Evolutionary conservation across 345 rosid species (phyloP).

Genomic region (Rhodamnia rubescens): DNA sequence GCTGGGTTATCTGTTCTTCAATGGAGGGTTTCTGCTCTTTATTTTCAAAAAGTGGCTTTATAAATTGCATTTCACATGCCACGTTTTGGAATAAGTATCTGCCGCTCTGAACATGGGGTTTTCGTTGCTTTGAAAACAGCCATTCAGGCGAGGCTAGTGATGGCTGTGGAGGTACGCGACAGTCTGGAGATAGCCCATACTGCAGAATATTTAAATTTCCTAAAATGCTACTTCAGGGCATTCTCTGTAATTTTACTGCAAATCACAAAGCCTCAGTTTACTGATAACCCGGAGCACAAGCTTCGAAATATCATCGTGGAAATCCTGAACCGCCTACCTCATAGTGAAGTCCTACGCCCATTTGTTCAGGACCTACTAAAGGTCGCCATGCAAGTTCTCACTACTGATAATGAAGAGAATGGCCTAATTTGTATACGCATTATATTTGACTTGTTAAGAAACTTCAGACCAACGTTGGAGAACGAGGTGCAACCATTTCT

Average conservation of each 20-base stretch:
- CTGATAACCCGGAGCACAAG: constrained; percentile 87
- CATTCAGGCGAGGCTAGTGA: constrained; percentile 64
- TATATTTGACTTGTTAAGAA: constrained; percentile 89
- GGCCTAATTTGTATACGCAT: constrained; percentile 91
- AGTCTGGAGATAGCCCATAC: constrained; percentile 98
- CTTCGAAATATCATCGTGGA: constrained; percentile 82
- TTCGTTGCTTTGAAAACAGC: constrained; percentile 23
- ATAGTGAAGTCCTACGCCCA: constrained; percentile 96
- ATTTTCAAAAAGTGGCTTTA: neutral
- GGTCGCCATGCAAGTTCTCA: constrained; percentile 96
- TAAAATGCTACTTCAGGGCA: constrained; percentile 89
- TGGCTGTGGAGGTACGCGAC: constrained; percentile 95
- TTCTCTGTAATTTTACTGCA: constrained; percentile 69
- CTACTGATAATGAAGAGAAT: constrained; percentile 91
- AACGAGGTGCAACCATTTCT: constrained; percentile 92
- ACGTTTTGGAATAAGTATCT: neutral
- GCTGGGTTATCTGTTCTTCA: neutral
- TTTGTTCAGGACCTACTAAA: constrained; percentile 95
- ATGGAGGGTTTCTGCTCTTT: neutral
- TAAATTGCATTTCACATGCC: neutral
- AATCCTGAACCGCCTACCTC: constrained; percentile 91
- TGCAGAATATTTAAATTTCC: constrained; percentile 88
- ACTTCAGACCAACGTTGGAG: constrained; percentile 86
- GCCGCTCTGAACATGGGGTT: neutral
- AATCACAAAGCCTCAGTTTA: constrained; percentile 70